These are phyloP conservation scores for Dactylellina drechsleri DNA, from an alignment of 2,329 filamentous ascomycete genomes.

Conservation along the genomic window DNA sequence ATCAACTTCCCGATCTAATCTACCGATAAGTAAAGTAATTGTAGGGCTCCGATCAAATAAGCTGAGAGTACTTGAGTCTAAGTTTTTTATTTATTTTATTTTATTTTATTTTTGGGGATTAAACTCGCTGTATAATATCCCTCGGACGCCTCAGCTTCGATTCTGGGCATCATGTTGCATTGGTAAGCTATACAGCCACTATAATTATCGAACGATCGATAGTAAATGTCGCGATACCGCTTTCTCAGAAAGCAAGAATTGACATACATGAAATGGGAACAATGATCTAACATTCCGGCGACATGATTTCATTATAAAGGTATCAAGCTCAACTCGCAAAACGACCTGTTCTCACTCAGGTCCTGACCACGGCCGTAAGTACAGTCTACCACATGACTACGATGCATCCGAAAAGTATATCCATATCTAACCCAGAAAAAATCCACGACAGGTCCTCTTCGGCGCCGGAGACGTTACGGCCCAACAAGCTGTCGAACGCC, in stretches of 20 bases:
- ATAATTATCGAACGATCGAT: background rate
- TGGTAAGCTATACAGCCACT: conserved; percentile 31
- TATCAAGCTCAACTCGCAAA: conserved; percentile 85
- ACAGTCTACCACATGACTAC: conserved; percentile 41
- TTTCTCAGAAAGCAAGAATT: no score
- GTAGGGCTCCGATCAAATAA: background rate
- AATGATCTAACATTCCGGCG: no score
- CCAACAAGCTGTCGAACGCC: conserved; percentile 88
- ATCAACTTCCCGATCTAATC: no score
- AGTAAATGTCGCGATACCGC: no score
- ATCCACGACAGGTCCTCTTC: conserved; percentile 75
- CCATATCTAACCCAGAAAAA: no score
- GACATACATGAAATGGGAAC: no score
- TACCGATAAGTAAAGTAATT: background rate
- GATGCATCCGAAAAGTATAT: background rate
- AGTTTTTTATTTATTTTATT: background rate
- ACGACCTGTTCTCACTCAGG: conserved; percentile 88
- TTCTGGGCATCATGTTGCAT: conserved; percentile 25
- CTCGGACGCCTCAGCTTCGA: background rate
- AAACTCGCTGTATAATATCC: background rate
- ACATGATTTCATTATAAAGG: conserved; percentile 63
- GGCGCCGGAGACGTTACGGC: conserved; percentile 89
- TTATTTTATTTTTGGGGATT: no score
- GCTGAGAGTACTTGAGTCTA: background rate
- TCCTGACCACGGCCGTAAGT: conserved; percentile 79